Base-by-base conservation (phyloP, 2,329 filamentous ascomycete genomes). In the Hymenoscyphus linearis region DNA sequence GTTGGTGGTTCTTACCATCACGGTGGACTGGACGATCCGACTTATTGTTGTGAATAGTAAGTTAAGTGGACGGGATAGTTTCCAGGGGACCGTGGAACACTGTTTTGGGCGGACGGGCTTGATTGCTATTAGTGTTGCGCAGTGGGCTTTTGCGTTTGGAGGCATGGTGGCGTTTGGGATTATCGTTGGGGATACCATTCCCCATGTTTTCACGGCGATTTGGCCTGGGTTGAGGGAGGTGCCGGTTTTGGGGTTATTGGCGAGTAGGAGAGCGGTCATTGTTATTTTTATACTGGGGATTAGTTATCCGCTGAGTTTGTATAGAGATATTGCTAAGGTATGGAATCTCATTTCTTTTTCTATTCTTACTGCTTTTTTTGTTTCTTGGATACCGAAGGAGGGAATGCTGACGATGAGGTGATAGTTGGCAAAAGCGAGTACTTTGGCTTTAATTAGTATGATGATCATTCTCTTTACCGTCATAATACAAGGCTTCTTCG, bases 131-230 rank as follows among this genome's bases (percentile, higher is more conserved):
- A 82, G 79, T 63, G 67, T 98, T 64, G 95, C 95, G 56, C 95
- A 99, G 78, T 99, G 93, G 93, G 88, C 91, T 31, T 99, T 99
- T 81, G 95, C 95, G 2, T 99, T 98, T 79, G 95, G 95, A 60
- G 95, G 95, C 66, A 99, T 99, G 95, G 86, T 99, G 60, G 95
- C 95, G 14, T 99, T 98, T 75, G 95, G 93, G 67, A 92, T 99
- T 70, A 97, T 99, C 71, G 90, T 99, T 10, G 95, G 95, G 62
- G 95, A 99, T 74, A 93, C 91, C 0, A 97, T 99, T 72, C 95
- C 95, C 3, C 91, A 93, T 74, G 95, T 99, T 55, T 75, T 98
- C 70, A 78, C 81, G 55, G 91, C 93, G 4, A 75, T 97, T 4
- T 96, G 93, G 78, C 93, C 95, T 0, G 84, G 84, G 2, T 73